Percentiles rank a stretch among this genome's conserved stretches.
These are phyloP conservation scores for Chaetomiaceae sp. DNA, from an alignment of 2,329 filamentous ascomycete genomes.

Conservation along the genomic window DNA sequence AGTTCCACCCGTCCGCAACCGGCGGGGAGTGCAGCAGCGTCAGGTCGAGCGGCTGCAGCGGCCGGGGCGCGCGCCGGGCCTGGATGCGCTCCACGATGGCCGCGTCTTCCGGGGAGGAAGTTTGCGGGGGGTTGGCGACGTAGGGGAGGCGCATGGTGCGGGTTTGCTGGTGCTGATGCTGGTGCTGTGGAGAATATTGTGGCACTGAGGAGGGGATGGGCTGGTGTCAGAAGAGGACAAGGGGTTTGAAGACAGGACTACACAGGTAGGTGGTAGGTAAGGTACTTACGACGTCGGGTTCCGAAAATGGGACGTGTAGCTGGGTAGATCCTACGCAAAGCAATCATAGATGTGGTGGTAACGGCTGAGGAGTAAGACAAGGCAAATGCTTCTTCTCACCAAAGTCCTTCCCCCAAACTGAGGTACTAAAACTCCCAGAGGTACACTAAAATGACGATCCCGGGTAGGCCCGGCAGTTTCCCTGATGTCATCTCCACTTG, in stretches of 20 bases:
- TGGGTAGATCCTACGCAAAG: not conserved
- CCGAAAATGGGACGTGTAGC: too few relatives aligned
- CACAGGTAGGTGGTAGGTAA: too few relatives aligned
- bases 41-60: constrained; percentile 70
- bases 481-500: constrained; percentile 4
- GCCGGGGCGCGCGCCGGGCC: constrained; percentile 62
- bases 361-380: not conserved
- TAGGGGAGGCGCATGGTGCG: constrained; percentile 63
- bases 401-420: too few relatives aligned
- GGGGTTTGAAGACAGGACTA: too few relatives aligned
- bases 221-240: too few relatives aligned
- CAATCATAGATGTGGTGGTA: not conserved
- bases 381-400: too few relatives aligned
- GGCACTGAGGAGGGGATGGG: too few relatives aligned
- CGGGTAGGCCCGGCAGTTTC: not conserved
- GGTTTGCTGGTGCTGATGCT: constrained; percentile 18
- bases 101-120: constrained; percentile 41
- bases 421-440: too few relatives aligned
- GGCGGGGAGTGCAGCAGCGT: constrained; percentile 69
- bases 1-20: constrained; percentile 72
- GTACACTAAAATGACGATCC: too few relatives aligned
- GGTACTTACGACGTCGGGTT: too few relatives aligned
- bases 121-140: constrained; percentile 47
- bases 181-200: not conserved
- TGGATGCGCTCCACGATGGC: constrained; percentile 60